These are phyloP conservation scores for Volvox reticuliferus DNA, from an alignment of 139 green algal species.

Conservation along the genomic window DNA sequence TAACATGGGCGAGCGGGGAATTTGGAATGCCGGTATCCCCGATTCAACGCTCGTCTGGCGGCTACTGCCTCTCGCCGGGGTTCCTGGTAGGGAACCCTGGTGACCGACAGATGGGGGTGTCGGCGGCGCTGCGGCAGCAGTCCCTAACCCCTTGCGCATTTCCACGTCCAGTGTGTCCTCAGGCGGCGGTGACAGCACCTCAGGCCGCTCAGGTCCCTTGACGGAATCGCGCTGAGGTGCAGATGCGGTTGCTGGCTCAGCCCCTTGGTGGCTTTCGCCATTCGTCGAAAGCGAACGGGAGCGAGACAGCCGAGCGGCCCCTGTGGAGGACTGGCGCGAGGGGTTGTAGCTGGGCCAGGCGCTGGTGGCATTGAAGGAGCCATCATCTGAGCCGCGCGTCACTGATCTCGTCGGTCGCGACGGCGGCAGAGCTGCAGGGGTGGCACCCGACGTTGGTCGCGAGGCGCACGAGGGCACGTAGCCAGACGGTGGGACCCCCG, in stretches of 20 bases:
- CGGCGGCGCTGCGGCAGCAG: not conserved
- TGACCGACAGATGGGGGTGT: not conserved
- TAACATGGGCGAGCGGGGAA: constrained; percentile 33
- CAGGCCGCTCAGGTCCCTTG: not conserved
- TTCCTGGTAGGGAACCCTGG: not conserved
- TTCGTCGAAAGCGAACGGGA: not conserved
- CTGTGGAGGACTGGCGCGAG: not conserved
- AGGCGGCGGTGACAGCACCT: not conserved
- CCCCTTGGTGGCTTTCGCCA: not conserved
- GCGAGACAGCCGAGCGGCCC: not conserved
- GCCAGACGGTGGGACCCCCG: not conserved
- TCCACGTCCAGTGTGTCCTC: constrained; percentile 32
- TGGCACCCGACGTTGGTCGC: too few relatives aligned
- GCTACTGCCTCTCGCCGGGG: not conserved
- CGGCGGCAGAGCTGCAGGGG: not conserved
- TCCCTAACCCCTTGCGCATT: constrained; percentile 26
- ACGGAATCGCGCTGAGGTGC: not conserved
- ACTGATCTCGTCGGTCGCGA: not conserved
- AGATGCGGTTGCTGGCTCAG: not conserved
- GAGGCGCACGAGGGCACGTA: too few relatives aligned
- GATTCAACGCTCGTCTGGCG: too few relatives aligned
- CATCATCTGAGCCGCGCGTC: not conserved
- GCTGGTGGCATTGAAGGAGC: not conserved
- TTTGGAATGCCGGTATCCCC: not conserved
- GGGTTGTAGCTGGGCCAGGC: constrained; percentile 26